Conservation (phyloP, 2,329 filamentous ascomycete genomes). For the Penicillium vulpinum region DNA sequence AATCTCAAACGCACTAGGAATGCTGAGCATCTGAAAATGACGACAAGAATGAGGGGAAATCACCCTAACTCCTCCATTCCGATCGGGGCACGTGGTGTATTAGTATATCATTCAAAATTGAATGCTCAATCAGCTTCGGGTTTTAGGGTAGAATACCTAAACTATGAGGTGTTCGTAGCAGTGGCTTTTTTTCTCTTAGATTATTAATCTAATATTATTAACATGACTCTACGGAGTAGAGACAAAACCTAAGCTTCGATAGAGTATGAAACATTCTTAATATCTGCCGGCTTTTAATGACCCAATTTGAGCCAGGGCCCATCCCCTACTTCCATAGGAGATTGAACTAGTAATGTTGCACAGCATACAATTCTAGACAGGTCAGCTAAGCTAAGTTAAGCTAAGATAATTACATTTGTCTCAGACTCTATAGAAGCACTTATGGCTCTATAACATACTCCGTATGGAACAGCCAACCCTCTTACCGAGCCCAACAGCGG, state of each 20-base stretch:
- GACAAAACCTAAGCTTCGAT: background rate
- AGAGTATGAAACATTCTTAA: conserved; percentile 2
- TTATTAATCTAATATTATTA: background rate
- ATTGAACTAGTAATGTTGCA: background rate
- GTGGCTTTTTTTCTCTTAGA: too few species aligned
- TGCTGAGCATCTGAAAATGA: conserved; percentile 10
- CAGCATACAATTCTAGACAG: background rate
- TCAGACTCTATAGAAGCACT: background rate
- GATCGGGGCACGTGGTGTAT: conserved; percentile 17
- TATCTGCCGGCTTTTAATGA: background rate
- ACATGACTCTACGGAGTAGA: too few species aligned
- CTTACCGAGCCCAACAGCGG: background rate
- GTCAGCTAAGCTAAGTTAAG: too few species aligned
- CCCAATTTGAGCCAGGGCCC: background rate
- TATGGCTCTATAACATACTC: background rate
- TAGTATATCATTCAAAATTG: background rate
- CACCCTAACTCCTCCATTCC: conserved; percentile 16
- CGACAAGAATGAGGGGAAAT: conserved; percentile 10
- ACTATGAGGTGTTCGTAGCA: conserved; percentile 1
- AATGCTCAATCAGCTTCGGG: background rate
- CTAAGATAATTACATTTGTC: background rate
- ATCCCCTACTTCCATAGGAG: conserved; percentile 1
- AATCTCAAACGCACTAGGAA: conserved; percentile 17
- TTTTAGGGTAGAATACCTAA: background rate
- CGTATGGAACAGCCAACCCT: background rate